A percentile compares a stretch with the other conserved stretches of the same genome.
Conservation (phyloP, 176 grass and related monocot genomes). For the Pontederia crassipes region DNA sequence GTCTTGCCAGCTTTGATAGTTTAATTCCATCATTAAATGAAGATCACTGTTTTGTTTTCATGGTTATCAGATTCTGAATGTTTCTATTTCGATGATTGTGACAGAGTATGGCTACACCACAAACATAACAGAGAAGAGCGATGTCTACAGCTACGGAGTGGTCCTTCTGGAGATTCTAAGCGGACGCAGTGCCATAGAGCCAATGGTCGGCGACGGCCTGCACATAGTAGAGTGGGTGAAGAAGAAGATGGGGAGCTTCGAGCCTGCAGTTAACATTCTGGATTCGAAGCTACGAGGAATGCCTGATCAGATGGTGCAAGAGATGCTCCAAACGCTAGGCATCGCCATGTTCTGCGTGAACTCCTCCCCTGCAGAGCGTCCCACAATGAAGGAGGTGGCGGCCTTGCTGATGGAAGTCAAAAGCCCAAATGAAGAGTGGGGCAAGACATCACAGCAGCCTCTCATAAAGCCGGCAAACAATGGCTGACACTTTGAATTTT, state of each 20-base stretch:
- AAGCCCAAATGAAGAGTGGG: slow-evolving; percentile 75
- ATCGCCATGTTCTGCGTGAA: slow-evolving; percentile 89
- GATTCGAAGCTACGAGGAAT: slow-evolving; percentile 62
- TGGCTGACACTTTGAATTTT: not conserved
- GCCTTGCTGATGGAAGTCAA: slow-evolving; percentile 92
- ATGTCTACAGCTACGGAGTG: slow-evolving; percentile 93
- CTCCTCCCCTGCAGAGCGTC: slow-evolving; percentile 50
- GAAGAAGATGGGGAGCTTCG: slow-evolving; percentile 93
- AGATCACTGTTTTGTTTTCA: too few species aligned
- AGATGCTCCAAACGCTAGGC: slow-evolving; percentile 86
- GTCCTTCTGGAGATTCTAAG: slow-evolving; percentile 82
- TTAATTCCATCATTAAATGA: not conserved
- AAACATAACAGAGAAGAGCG: slow-evolving; percentile 87
- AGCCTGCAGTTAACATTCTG: slow-evolving; percentile 60
- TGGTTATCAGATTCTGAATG: too few species aligned
- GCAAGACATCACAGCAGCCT: slow-evolving; percentile 76
- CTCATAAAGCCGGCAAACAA: slow-evolving; percentile 50
- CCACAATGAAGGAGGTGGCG: slow-evolving; percentile 93
- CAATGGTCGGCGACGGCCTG: slow-evolving; percentile 39
- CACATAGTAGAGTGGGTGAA: slow-evolving; percentile 94
- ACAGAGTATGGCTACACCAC: slow-evolving; percentile 76
- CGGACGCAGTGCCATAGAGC: slow-evolving; percentile 61
- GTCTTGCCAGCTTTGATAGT: not conserved
- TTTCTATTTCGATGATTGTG: not conserved
- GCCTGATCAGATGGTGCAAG: slow-evolving; percentile 81